Conservation (phyloP, 1,139 yeast species). For the Wickerhamomyces sp. region DNA sequence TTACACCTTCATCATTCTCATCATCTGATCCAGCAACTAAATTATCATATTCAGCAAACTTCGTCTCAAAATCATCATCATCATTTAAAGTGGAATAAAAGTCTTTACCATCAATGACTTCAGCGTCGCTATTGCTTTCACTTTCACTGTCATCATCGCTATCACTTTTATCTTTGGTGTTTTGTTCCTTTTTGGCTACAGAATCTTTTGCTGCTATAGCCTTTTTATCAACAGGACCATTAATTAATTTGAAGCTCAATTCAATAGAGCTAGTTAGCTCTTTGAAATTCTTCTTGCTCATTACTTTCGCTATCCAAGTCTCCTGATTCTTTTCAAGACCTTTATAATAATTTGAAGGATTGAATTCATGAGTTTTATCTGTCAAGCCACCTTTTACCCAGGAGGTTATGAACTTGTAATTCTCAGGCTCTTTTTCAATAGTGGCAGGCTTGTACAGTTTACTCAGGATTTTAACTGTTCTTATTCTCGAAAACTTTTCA, state of each 20-base stretch:
- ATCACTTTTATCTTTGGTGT: conserved; percentile 18
- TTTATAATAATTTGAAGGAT: conserved; percentile 20
- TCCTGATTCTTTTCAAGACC: conserved; percentile 14
- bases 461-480: conserved; percentile 16
- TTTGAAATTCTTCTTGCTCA: conserved; percentile 54
- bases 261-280: conserved; percentile 45
- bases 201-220: conserved; percentile 21
- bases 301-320: conserved; percentile 40
- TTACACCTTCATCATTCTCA: conserved; percentile 36
- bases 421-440: conserved; percentile 3
- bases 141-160: conserved; percentile 20
- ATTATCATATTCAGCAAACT: conserved; percentile 45
- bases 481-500: conserved; percentile 14
- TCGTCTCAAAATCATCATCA: conserved; percentile 19
- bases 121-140: conserved; percentile 21
- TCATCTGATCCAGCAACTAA: conserved; percentile 54
- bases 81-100: conserved; percentile 9
- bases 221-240: conserved; percentile 50
- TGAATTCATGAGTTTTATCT: conserved; percentile 11
- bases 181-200: conserved; percentile 19
- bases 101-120: background rate
- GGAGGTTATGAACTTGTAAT: conserved; percentile 13
- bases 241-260: conserved; percentile 52
- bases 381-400: conserved; percentile 15
- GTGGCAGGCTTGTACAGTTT: conserved; percentile 15